These are phyloP conservation scores for Thuidium tamariscinum DNA, from an alignment of 225 moss, liverwort and hornwort genomes.

Conservation along the genomic window DNA sequence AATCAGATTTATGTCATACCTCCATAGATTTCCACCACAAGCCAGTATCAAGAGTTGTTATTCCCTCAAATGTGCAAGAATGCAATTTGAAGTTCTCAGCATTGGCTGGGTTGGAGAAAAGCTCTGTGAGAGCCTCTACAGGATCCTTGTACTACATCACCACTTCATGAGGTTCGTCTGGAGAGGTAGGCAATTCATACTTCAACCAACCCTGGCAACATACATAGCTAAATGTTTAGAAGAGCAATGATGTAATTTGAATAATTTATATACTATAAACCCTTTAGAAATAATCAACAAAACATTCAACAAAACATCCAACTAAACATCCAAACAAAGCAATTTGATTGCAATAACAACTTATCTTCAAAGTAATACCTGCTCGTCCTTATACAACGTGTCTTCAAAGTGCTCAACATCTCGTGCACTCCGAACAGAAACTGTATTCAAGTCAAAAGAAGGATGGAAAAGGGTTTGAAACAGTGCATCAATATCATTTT, in stretches of 20 bases:
- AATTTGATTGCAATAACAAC: too few relatives aligned
- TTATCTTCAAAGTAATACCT: background rate
- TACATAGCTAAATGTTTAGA: background rate
- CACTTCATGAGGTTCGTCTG: background rate
- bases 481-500: background rate
- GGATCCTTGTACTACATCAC: background rate
- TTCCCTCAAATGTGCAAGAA: too few relatives aligned
- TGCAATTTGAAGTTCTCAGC: too few relatives aligned
- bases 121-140: background rate
- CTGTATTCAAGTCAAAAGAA: background rate
- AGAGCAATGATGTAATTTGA: background rate
- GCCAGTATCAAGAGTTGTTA: too few relatives aligned
- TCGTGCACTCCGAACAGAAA: accelerated
- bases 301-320: background rate
- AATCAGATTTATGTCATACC: too few relatives aligned
- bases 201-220: background rate
- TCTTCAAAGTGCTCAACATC: background rate
- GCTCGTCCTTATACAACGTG: background rate
- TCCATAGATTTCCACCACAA: too few relatives aligned
- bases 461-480: background rate
- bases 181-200: background rate
- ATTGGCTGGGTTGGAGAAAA: background rate
- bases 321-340: background rate
- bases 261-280: background rate
- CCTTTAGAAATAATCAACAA: background rate